These are phyloP conservation scores for Acanthochlamys bracteata DNA, from an alignment of 106 monocot species.

Conservation along the genomic window DNA sequence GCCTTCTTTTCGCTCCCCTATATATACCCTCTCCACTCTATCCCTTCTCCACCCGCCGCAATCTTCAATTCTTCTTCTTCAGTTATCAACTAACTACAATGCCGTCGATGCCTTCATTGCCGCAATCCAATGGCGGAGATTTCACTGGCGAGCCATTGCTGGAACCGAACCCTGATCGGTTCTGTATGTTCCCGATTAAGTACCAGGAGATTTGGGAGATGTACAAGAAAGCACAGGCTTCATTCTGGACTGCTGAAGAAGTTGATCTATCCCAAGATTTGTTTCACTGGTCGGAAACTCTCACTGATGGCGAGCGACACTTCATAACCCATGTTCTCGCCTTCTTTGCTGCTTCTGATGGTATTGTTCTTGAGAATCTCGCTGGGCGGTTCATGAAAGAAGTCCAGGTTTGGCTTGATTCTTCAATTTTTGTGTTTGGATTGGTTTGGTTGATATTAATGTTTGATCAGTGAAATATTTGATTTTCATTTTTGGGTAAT, in stretches of 20 bases:
- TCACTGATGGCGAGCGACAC: conserved; percentile 69
- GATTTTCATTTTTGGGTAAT: not conserved
- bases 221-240: conserved; percentile 95
- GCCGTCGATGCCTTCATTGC: too few relatives aligned
- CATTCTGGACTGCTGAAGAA: conserved; percentile 94
- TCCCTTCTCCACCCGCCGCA: too few relatives aligned
- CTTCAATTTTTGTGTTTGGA: not conserved
- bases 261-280: conserved; percentile 72
- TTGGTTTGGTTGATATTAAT: not conserved
- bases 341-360: conserved; percentile 91
- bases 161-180: conserved; percentile 57
- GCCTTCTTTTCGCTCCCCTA: too few relatives aligned
- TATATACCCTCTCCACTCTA: too few relatives aligned
- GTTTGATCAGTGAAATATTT: not conserved
- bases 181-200: conserved; percentile 88
- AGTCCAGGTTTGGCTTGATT: conserved; percentile 9
- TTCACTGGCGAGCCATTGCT: conserved; percentile 35
- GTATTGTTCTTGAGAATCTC: conserved; percentile 55
- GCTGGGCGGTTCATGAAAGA: conserved; percentile 43
- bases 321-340: conserved; percentile 91
- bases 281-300: conserved; percentile 50
- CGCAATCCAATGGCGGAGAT: too few relatives aligned
- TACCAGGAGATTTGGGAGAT: conserved; percentile 87
- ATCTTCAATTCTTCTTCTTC: too few relatives aligned
- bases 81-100: too few relatives aligned